A percentile compares a stretch with the other conserved stretches of the same genome.
phyloP scores from a whole-genome alignment of 2,329 filamentous ascomycete species.

The Cryphonectria radicalis region DNA sequence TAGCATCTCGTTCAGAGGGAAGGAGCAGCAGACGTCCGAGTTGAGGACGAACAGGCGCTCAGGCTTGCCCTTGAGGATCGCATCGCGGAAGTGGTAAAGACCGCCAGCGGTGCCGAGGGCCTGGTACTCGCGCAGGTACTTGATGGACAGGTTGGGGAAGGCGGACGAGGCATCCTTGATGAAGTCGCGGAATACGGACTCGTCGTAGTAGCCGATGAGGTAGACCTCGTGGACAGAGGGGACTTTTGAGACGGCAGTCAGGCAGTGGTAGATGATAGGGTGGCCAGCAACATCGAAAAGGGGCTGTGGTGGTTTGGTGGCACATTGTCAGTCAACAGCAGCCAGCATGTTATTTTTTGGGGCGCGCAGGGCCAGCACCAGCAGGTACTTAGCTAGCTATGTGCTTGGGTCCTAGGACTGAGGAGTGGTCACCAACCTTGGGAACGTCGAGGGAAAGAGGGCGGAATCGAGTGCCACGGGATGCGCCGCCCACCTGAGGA shows the following conservation, averaged over 20 bases:
- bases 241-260: slow-evolving; percentile 88
- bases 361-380: slow-evolving; percentile 6
- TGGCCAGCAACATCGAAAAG: slow-evolving; percentile 98
- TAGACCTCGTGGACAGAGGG: slow-evolving; percentile 92
- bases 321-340: slow-evolving; percentile 7
- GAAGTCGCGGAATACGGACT: slow-evolving; percentile 95
- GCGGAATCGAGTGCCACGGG: slow-evolving; percentile 91
- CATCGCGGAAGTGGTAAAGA: slow-evolving; percentile 98
- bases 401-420: background rate
- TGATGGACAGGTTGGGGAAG: slow-evolving; percentile 87
- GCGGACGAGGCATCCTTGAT: slow-evolving; percentile 87
- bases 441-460: slow-evolving; percentile 94
- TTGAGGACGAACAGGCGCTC: slow-evolving; percentile 98
- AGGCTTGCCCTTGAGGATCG: slow-evolving; percentile 92
- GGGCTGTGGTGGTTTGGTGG: slow-evolving; percentile 60
- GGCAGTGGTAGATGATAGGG: slow-evolving; percentile 97
- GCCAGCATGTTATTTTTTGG: background rate
- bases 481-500: slow-evolving; percentile 85
- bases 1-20: slow-evolving; percentile 95
- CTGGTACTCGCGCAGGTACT: slow-evolving; percentile 97
- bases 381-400: background rate
- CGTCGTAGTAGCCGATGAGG: slow-evolving; percentile 98
- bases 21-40: slow-evolving; percentile 98
- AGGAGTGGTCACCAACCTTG: slow-evolving; percentile 65
- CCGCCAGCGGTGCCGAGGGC: slow-evolving; percentile 94